phyloP scores from a whole-genome alignment of 1,284 basidiomycete species.

The Grifola frondosa region DNA sequence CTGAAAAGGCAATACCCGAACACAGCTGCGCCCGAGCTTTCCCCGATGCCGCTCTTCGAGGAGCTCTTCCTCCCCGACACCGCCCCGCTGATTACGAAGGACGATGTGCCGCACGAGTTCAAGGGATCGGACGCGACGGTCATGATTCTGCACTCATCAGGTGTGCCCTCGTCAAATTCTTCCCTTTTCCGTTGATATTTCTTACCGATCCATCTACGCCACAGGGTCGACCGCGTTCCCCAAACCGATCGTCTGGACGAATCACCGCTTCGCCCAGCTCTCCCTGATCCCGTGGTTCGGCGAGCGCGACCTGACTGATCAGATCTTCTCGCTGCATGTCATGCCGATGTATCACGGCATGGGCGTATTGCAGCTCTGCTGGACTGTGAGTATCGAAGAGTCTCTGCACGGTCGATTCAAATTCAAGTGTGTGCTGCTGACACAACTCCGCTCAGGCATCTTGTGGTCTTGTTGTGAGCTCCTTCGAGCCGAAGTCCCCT shows the following conservation, averaged over 20 bases:
- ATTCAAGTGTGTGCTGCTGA: no score
- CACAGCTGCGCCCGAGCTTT: constrained; percentile 9
- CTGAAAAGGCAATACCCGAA: constrained; percentile 14
- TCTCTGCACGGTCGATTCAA: no score
- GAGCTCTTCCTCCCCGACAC: constrained; percentile 20
- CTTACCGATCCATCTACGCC: no score
- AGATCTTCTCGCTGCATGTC: constrained; percentile 19
- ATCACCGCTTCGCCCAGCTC: no score
- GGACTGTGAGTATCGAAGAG: constrained; percentile 12
- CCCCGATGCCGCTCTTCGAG: constrained; percentile 22
- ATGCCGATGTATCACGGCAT: constrained; percentile 27
- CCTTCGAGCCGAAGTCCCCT: constrained; percentile 18
- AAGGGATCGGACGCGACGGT: constrained; percentile 18
- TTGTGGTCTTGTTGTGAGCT: constrained; percentile 9
- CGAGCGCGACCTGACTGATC: constrained; percentile 21
- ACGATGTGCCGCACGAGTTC: constrained; percentile 1
- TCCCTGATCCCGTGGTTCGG: constrained; percentile 14
- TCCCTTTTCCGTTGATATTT: no score
- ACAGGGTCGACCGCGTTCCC: constrained; percentile 17
- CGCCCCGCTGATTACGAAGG: no score
- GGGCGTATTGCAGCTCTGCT: constrained; percentile 14
- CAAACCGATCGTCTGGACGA: constrained; percentile 25
- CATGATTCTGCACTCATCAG: constrained; percentile 30
- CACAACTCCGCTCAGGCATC: no score
- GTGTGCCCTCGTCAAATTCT: constrained; percentile 17